A percentile compares a stretch with the other conserved stretches of the same genome.
Conservation (phyloP, 768 basidiomycete species). For the Psilocybe sp. region DNA sequence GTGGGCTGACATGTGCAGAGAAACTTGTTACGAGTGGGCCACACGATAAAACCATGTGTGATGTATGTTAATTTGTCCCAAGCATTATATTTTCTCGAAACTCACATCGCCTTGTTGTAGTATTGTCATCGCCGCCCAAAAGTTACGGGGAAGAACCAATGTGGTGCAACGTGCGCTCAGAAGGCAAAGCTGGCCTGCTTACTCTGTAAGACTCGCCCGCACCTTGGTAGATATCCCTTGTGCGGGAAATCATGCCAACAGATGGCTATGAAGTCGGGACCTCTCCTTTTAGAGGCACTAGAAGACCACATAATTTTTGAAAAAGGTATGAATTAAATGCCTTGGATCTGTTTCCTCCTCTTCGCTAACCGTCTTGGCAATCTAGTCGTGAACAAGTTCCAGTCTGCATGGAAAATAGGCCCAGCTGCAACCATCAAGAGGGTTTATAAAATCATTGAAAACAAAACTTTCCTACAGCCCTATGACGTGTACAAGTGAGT, state of each 20-base stretch:
- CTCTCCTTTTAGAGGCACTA: constrained; percentile 22
- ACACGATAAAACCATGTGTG: constrained; percentile 20
- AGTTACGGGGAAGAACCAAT: constrained; percentile 18
- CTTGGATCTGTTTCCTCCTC: not conserved
- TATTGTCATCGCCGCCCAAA: constrained; percentile 26
- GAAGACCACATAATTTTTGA: constrained; percentile 19
- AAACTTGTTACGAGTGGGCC: constrained; percentile 17
- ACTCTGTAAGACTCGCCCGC: constrained; percentile 24
- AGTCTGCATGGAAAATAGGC: constrained; percentile 20
- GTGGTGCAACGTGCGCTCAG: constrained; percentile 18
- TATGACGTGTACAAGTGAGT: constrained; percentile 24
- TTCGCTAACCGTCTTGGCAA: not conserved
- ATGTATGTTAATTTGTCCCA: constrained; percentile 11
- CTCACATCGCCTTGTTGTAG: constrained; percentile 6
- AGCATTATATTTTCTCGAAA: not conserved
- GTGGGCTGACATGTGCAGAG: constrained; percentile 22
- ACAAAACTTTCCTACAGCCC: constrained; percentile 18
- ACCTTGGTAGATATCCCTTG: constrained; percentile 21
- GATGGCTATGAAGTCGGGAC: constrained; percentile 17
- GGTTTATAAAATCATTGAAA: constrained; percentile 29
- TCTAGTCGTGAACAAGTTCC: constrained; percentile 26
- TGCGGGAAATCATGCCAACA: constrained; percentile 24
- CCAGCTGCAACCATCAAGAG: constrained; percentile 19
- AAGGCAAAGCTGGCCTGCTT: constrained; percentile 24
- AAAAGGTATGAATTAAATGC: constrained; percentile 8